These are phyloP conservation scores for Yamadazyma kitorensis DNA, from an alignment of 805 yeast species.

Conservation along the genomic window DNA sequence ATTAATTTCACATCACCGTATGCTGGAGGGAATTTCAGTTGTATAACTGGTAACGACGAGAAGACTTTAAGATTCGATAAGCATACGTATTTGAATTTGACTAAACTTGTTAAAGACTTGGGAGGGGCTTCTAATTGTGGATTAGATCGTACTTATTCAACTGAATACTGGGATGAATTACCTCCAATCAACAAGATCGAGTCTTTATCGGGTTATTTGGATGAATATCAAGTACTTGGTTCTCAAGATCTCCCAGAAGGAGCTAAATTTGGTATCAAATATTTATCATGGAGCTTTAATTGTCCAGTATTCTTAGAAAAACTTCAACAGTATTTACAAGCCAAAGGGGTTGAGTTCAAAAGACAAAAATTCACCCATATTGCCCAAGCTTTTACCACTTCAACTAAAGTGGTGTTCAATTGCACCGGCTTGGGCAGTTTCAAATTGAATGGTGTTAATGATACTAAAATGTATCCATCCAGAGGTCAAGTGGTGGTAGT, in stretches of 20 bases:
- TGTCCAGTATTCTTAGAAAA: constrained; percentile 59
- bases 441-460: constrained; percentile 62
- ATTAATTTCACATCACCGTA: constrained; percentile 75
- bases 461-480: constrained; percentile 61
- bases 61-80: constrained; percentile 38
- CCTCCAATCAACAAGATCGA: constrained; percentile 48
- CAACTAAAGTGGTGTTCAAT: constrained; percentile 57
- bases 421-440: constrained; percentile 76
- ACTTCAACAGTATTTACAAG: constrained; percentile 42
- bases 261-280: constrained; percentile 52
- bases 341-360: constrained; percentile 50
- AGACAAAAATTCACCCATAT: constrained; percentile 51
- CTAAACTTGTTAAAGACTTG: constrained; percentile 2
- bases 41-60: constrained; percentile 56
- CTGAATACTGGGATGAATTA: constrained; percentile 54
- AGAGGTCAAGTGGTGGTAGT: constrained; percentile 76
- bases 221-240: constrained; percentile 41
- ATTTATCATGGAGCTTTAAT: constrained; percentile 67
- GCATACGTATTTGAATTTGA: constrained; percentile 52
- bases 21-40: constrained; percentile 50
- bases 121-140: constrained; percentile 40
- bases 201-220: constrained; percentile 48
- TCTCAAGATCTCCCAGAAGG: constrained; percentile 47
- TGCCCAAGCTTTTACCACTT: constrained; percentile 46
- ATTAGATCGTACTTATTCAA: constrained; percentile 50